These are phyloP conservation scores for Myriosclerotinia scirpicola DNA, from an alignment of 2,329 filamentous ascomycete species.

Conservation along the genomic window DNA sequence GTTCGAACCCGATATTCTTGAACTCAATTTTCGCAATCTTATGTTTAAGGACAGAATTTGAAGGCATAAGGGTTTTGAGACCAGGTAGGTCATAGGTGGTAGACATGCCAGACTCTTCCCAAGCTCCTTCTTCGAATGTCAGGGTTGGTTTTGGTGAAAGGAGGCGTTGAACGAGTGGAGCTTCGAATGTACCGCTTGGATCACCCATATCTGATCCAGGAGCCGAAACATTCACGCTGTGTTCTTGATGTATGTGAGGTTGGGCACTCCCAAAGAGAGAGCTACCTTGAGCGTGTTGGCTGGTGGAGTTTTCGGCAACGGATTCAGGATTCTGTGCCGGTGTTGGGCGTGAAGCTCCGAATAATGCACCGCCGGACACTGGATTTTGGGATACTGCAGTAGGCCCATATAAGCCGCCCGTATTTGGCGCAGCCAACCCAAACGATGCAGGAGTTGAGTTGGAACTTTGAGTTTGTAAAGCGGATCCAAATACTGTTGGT, in stretches of 20 bases:
- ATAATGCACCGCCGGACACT: neutral
- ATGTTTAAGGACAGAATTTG: constrained; percentile 54
- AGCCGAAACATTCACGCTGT: neutral
- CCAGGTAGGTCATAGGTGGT: constrained; percentile 60
- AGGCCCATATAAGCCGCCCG: neutral
- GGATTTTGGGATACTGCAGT: neutral
- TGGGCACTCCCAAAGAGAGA: constrained; percentile 1
- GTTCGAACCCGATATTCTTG: constrained; percentile 52
- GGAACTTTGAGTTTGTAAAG: neutral
- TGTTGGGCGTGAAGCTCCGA: neutral
- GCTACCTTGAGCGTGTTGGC: neutral
- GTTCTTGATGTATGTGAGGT: neutral
- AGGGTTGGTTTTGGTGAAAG: constrained; percentile 35
- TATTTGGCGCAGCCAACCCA: neutral
- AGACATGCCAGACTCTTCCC: constrained; percentile 60
- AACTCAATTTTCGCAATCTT: constrained; percentile 58
- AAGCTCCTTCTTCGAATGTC: constrained; percentile 52
- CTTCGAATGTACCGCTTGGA: neutral
- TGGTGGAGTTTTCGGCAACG: neutral
- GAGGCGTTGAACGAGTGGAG: constrained; percentile 6
- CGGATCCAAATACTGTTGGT: neutral
- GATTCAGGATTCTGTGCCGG: neutral
- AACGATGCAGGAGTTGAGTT: neutral
- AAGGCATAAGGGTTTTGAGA: constrained; percentile 55
- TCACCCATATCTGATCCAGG: constrained; percentile 6